Evolutionary conservation across 2,329 filamentous ascomycete genomes (phyloP), one percentile per base, ranked within the genome.

Genomic region (Microdochium bolleyi): DNA sequence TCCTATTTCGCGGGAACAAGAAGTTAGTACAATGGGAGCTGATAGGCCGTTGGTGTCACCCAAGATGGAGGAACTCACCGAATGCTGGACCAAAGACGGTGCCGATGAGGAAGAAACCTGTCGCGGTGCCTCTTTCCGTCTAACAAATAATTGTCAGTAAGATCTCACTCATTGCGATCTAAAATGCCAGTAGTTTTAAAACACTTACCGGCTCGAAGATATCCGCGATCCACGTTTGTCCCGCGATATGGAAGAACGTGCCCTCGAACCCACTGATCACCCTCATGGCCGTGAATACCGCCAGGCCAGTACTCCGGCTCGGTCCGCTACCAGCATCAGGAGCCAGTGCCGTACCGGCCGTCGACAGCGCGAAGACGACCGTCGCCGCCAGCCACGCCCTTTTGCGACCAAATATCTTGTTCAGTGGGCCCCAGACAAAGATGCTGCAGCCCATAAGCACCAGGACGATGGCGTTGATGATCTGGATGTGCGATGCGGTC

Each of bases 71-170:
- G 16, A 19, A 32, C 51, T 41, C 61, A 72, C 70, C 70, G 52
- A 73, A 61, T 13, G 72, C 70, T 53, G 72, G 70, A 0, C 73
- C 73, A 49, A 65, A 61, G 10, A 74, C 70, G 2, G 66, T 69
- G 5, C 72, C 72, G 32, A 65, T 62, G 62, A 74, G 68, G 52
- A 74, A 71, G 55, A 70, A 72, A 0, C 70, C 72, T 2, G 69
- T 66, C 3, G 72, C 72, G 2, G 68, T 73, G n/a, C 71, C 72
- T 44, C 69, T 27, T n/a, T 51, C 49, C 24, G 48, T 49, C 48
- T 49, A 19, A 7, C 8, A 3, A 30, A n/a, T 14, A n/a, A 19
- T 27, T n/a, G 24, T 44, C 37, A 44, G 37, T 14, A 30, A 5
- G 8, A 30, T 49, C 24, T 25, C 13, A 27, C 11, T n/a, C 14